Evolutionary conservation across 2,329 filamentous ascomycete genomes (phyloP).

Genomic region (Coniochaeta sp.): DNA sequence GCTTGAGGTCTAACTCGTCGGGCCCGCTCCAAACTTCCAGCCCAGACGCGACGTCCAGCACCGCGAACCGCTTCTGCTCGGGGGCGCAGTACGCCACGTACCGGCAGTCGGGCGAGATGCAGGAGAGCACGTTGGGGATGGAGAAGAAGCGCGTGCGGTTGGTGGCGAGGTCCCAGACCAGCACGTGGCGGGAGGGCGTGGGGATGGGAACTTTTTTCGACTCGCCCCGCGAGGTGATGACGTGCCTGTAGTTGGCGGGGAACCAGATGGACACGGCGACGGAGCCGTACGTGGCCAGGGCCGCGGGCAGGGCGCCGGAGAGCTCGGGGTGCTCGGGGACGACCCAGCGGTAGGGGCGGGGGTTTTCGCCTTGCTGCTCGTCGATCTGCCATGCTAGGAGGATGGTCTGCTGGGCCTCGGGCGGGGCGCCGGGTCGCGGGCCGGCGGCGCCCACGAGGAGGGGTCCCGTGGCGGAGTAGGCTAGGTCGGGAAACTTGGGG

Average conservation of each 20-base stretch:
- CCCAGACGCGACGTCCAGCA: constrained; percentile 11
- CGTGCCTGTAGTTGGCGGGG: constrained; percentile 12
- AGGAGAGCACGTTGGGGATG: constrained; percentile 16
- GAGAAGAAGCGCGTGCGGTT: constrained; percentile 14
- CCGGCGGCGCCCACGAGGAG: constrained; percentile 17
- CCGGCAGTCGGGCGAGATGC: constrained; percentile 16
- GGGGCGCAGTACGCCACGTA: constrained; percentile 16
- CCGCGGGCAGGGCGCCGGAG: constrained; percentile 13
- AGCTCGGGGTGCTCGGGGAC: constrained; percentile 14
- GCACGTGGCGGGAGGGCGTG: constrained; percentile 10
- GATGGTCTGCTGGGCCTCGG: constrained; percentile 6
- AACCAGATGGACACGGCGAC: constrained; percentile 18
- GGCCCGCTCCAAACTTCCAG: constrained; percentile 17
- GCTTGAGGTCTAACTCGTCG: constrained; percentile 4
- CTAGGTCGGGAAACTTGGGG: constrained; percentile 2
- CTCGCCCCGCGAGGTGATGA: constrained; percentile 8
- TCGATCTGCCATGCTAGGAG: constrained; percentile 19
- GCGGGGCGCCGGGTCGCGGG: constrained; percentile 14
- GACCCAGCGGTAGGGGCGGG: constrained; percentile 13
- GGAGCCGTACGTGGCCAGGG: constrained; percentile 12
- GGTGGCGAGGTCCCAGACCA: constrained; percentile 14
- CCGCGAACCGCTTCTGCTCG: constrained; percentile 8
- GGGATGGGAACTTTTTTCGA: constrained; percentile 8
- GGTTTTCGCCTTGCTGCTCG: constrained; percentile 2
- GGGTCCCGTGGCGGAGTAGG: constrained; percentile 6